Evolutionary conservation across 306 rosid genomes (phyloP).

Genomic region (Cyamopsis tetragonoloba): DNA sequence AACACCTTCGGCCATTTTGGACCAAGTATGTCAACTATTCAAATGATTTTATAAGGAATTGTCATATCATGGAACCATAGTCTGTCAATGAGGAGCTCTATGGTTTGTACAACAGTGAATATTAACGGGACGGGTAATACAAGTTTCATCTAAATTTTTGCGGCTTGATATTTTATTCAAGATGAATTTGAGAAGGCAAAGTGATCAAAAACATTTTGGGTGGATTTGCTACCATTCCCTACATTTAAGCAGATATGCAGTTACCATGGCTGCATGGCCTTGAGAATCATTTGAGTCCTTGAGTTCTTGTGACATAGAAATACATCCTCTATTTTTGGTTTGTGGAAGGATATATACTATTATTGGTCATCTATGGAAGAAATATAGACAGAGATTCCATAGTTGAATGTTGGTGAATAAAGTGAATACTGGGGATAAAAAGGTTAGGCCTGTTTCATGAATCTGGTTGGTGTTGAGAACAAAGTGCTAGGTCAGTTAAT

Average conservation of each 20-base stretch:
- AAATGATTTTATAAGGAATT: constrained; percentile 83
- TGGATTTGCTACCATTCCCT: constrained; percentile 45
- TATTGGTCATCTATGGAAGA: constrained; percentile 59
- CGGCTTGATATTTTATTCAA: constrained; percentile 40
- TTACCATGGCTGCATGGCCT: constrained; percentile 40
- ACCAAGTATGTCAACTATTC: constrained; percentile 89
- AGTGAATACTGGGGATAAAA: constrained; percentile 47
- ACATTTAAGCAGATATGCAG: constrained; percentile 43
- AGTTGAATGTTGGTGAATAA: constrained; percentile 55
- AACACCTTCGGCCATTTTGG: constrained; percentile 98
- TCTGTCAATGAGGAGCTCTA: constrained; percentile 25
- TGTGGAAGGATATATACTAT: constrained; percentile 57
- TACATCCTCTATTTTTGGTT: constrained; percentile 59
- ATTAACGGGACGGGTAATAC: constrained; percentile 33
- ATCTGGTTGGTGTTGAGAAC: constrained; percentile 55
- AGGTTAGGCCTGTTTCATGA: constrained; percentile 38
- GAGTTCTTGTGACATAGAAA: constrained; percentile 70
- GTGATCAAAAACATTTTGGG: constrained; percentile 25
- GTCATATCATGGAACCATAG: constrained; percentile 91
- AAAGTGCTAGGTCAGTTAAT: constrained; percentile 51
- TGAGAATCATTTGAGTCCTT: constrained; percentile 55
- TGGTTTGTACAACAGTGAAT: constrained; percentile 33
- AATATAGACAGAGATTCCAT: constrained; percentile 45
- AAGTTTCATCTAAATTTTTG: constrained; percentile 50
- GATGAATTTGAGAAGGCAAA: constrained; percentile 38